Evolutionary conservation across 1,139 yeast species (phyloP), one percentile per base, ranked within the genome.

Genomic region (Yamadazyma siamensis): DNA sequence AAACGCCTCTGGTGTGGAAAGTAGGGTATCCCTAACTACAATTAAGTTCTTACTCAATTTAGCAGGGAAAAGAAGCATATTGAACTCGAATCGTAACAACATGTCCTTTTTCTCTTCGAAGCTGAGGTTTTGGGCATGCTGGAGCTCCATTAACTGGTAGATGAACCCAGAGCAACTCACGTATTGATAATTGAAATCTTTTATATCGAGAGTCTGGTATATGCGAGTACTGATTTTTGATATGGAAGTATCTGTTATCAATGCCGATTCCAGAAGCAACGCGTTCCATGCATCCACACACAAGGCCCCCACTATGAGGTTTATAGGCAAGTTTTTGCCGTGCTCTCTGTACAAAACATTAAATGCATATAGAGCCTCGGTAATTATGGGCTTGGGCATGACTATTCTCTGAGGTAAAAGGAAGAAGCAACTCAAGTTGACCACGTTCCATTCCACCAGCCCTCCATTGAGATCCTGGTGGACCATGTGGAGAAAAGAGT

Each of bases 1-100:
- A 28, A 47, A 49, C 2, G 54, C 54, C 27, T 46, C 52, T 4
- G 51, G 51, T 2, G 50, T 44, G 3, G 54, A 50, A 19, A 46
- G 38, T 13, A 47, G 32, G 0, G 46, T 45, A 38, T 50, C 55
- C 20, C 36, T 43, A 6, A 50, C 50, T 5, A 50, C 48, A 5
- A 45, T 41, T 12, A 50, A 40, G 15, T 49, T 43, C 19, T 41
- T 38, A 25, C 52, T 43, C 16, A 50, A 34, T 27, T 47, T 49
- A 6, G 51, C 55, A 3, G 56, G 56, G 38, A 49, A 50, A n/a
- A 50, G 36, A n/a, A 50, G 37, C 47, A 50, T 49, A 30, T 49
- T 48, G 29, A 38, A 49, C 29, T 50, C 56, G 26, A 50, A 39
- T 14, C 44, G 41, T n/a, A 50, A 28, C 3, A 49, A 27, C 23